Conservation (phyloP, 805 yeast species). For the Hanseniaspora singularis region DNA sequence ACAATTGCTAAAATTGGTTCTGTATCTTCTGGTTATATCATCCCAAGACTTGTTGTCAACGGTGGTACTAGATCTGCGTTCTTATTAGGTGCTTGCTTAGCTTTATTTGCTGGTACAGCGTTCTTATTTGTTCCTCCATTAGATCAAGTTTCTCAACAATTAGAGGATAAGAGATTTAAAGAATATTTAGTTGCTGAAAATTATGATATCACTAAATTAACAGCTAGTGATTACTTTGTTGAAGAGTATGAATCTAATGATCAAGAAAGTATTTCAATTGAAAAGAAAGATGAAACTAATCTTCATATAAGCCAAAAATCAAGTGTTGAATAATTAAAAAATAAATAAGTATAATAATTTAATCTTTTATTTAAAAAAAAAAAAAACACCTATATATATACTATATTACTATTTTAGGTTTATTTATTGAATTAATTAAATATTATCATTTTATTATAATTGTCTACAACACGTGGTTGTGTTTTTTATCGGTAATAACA, state of each 20-base stretch:
- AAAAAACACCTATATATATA: no score
- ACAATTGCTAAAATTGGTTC: constrained; percentile 90
- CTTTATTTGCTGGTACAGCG: constrained; percentile 35
- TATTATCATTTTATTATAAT: no score
- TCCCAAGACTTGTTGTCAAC: constrained; percentile 65
- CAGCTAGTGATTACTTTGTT: neutral
- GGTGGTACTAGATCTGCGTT: constrained; percentile 39
- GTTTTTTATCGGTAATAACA: no score
- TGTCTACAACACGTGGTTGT: no score
- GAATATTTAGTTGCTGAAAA: constrained; percentile 56
- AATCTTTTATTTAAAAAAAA: no score
- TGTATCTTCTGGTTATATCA: constrained; percentile 76
- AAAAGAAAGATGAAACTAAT: constrained; percentile 1
- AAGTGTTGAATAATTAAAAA: no score
- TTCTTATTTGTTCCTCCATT: constrained; percentile 52
- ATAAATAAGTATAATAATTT: no score
- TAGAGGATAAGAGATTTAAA: constrained; percentile 63
- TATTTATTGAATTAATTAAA: no score
- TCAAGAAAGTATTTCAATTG: neutral
- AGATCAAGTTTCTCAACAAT: constrained; percentile 67
- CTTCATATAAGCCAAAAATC: no score
- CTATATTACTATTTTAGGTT: no score
- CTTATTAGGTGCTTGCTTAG: constrained; percentile 56
- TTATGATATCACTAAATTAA: constrained; percentile 39
- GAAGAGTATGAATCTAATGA: neutral